Percentiles rank a stretch among this genome's conserved stretches.
Evolutionary conservation across 768 basidiomycete species (phyloP).

Genomic region (Mycena epipterygia): DNA sequence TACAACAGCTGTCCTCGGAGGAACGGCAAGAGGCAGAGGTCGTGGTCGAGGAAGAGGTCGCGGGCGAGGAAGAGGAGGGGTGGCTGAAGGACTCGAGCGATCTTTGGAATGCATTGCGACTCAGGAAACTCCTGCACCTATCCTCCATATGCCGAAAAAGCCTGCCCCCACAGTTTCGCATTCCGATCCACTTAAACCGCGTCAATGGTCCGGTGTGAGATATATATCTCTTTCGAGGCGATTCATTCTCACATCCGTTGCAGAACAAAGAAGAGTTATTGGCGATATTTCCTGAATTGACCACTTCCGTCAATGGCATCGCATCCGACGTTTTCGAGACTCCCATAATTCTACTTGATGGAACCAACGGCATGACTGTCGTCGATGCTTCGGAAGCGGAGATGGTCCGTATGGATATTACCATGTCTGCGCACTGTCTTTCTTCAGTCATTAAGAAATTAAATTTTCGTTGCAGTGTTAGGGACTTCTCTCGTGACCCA

Average conservation of each 20-base stretch:
- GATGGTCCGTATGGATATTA: constrained; percentile 30
- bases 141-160: constrained; percentile 3
- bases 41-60: constrained; percentile 18
- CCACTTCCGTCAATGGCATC: constrained; percentile 44
- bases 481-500: constrained; percentile 21
- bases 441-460: background rate
- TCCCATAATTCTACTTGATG: constrained; percentile 47
- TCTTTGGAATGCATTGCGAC: background rate
- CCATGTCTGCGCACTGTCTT: constrained; percentile 21
- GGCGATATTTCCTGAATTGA: constrained; percentile 47
- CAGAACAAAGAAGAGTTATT: constrained; percentile 48
- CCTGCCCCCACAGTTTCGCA: background rate
- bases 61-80: constrained; percentile 18
- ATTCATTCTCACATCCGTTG: constrained; percentile 1
- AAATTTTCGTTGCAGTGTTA: constrained; percentile 13
- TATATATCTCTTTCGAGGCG: background rate
- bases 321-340: constrained; percentile 44
- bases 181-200: constrained; percentile 31
- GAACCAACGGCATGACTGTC: constrained; percentile 36
- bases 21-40: background rate
- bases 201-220: constrained; percentile 49
- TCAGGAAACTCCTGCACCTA: background rate
- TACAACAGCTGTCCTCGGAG: background rate
- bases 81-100: background rate
- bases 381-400: constrained; percentile 22